A percentile compares a stretch with the other conserved stretches of the same genome.
Evolutionary conservation across 108 stramenopile species (phyloP).

Genomic region (Mayamaea pseudoterrestris): DNA sequence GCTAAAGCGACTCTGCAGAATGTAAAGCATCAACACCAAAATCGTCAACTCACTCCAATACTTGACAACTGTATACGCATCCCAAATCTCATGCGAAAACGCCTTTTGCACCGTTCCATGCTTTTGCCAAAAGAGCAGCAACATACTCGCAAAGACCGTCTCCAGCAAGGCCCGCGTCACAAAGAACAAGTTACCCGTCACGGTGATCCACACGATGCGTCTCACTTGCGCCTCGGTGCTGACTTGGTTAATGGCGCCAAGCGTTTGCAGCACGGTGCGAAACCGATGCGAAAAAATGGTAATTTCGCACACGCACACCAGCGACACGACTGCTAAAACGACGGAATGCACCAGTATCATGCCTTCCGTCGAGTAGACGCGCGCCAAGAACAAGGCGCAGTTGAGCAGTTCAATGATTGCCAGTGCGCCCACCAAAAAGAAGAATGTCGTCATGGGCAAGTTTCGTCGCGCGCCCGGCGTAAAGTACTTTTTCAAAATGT

Average conservation of each 20-base stretch:
- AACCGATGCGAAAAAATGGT: conserved; percentile 89
- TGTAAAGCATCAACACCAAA: conserved; percentile 84
- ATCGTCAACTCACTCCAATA: conserved; percentile 81
- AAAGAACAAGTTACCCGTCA: conserved; percentile 92
- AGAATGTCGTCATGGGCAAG: conserved; percentile 85
- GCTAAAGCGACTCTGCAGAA: conserved; percentile 76
- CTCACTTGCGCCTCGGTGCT: conserved; percentile 89
- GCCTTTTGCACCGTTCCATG: conserved; percentile 59
- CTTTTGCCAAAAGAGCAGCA: conserved; percentile 68
- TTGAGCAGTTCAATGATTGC: conserved; percentile 59
- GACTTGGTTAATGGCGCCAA: conserved; percentile 94
- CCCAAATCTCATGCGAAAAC: conserved; percentile 78
- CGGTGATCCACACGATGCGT: conserved; percentile 91
- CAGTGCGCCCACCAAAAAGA: conserved; percentile 54
- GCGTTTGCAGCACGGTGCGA: conserved; percentile 84
- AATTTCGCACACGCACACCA: conserved; percentile 86
- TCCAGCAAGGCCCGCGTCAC: conserved; percentile 83
- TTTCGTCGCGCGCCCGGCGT: conserved; percentile 72
- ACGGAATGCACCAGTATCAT: conserved; percentile 88
- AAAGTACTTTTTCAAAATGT: conserved; percentile 92
- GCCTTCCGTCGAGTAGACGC: conserved; percentile 82
- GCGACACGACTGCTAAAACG: conserved; percentile 66
- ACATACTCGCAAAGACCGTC: conserved; percentile 47
- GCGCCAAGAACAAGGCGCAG: conserved; percentile 59
- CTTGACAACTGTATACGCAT: conserved; percentile 79